Conservation (phyloP, 2,329 filamentous ascomycete genomes). For the Macrophomina pseudophaseolina region DNA sequence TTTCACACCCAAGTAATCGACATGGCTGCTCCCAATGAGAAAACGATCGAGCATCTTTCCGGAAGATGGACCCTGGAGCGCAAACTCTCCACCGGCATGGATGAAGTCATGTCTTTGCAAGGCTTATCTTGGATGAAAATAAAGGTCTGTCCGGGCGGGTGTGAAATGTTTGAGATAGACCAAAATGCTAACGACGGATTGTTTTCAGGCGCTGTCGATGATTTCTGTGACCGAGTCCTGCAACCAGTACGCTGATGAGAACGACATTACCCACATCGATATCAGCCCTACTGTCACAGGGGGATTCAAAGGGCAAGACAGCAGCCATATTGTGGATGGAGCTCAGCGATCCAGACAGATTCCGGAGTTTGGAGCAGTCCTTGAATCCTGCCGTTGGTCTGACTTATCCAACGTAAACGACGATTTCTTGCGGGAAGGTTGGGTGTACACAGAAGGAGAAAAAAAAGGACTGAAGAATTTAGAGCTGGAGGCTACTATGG, state of each 20-base stretch:
- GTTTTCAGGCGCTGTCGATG: neutral
- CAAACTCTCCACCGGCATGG: neutral
- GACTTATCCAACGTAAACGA: neutral
- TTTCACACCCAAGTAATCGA: neutral
- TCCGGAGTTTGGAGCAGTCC: neutral
- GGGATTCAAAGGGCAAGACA: conserved; percentile 2
- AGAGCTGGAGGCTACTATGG: neutral
- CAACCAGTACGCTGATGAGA: neutral
- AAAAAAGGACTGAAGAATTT: neutral
- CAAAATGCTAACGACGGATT: neutral
- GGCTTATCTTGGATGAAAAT: neutral
- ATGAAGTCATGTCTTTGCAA: conserved; percentile 3
- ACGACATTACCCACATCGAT: neutral
- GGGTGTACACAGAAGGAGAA: neutral
- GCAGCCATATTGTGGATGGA: neutral
- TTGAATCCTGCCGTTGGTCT: neutral
- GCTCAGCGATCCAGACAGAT: neutral
- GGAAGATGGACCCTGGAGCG: conserved; percentile 3
- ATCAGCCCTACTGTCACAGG: neutral
- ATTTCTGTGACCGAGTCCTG: neutral
- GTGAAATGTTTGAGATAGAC: too few species aligned
- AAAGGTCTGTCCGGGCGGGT: neutral
- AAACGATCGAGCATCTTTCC: neutral
- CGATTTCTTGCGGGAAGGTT: neutral
- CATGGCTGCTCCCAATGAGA: conserved; percentile 6